A percentile compares a stretch with the other conserved stretches of the same genome.
Evolutionary conservation across 768 basidiomycete genomes (phyloP).

Genomic region (Lepiota venenata): DNA sequence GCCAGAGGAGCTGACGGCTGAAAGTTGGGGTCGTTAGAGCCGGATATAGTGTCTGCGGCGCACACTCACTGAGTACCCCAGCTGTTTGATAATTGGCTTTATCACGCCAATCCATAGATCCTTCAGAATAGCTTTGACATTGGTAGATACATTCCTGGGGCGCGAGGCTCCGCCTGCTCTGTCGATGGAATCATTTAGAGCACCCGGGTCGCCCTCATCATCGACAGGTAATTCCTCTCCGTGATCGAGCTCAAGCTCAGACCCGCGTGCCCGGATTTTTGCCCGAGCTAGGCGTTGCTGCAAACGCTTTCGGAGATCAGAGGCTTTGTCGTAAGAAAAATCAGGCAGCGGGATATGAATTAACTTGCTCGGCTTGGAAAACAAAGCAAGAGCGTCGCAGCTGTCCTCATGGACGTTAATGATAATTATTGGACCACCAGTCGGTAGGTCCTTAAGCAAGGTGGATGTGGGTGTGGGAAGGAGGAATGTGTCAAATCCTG

Average conservation of each 20-base stretch:
- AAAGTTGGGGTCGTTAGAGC: too few species aligned
- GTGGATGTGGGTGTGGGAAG: neutral
- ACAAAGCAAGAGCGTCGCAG: slow-evolving; percentile 13
- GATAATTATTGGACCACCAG: slow-evolving; percentile 8
- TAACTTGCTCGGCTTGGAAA: neutral
- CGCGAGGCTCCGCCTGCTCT: neutral
- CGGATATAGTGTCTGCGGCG: neutral
- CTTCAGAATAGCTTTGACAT: neutral
- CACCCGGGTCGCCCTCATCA: neutral
- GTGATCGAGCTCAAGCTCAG: neutral
- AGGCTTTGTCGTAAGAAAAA: neutral
- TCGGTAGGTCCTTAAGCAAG: neutral
- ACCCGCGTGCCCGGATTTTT: neutral
- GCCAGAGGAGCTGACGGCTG: neutral
- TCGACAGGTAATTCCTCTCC: neutral
- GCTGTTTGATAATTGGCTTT: slow-evolving; percentile 8
- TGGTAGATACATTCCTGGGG: neutral
- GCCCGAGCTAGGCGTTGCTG: neutral
- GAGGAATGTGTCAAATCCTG: slow-evolving; percentile 6
- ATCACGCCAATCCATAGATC: neutral
- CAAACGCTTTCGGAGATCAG: neutral
- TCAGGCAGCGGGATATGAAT: slow-evolving; percentile 4
- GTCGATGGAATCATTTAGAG: neutral
- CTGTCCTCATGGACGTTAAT: slow-evolving; percentile 9
- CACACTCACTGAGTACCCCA: slow-evolving; percentile 4